Conservation (phyloP, 306 rosid species). For the Cicer judaicum region DNA sequence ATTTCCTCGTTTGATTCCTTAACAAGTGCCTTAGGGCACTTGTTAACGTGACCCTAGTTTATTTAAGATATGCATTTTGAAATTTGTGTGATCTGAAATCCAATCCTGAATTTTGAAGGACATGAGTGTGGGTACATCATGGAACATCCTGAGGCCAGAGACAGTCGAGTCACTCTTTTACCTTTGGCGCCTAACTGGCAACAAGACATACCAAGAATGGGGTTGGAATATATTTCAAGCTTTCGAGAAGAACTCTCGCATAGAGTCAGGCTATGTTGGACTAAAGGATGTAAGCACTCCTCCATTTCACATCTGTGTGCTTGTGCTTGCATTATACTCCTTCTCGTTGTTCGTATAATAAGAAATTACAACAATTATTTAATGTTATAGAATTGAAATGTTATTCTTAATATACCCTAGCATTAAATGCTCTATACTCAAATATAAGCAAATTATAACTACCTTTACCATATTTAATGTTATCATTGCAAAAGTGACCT, state of each 20-base stretch:
- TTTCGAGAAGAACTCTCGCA: slow-evolving; percentile 93
- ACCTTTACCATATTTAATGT: no score
- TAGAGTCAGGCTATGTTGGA: slow-evolving; percentile 94
- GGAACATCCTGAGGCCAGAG: slow-evolving; percentile 99
- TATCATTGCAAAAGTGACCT: no score
- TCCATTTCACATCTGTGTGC: slow-evolving; percentile 37
- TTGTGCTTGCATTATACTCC: slow-evolving; percentile 31
- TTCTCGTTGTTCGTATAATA: background rate
- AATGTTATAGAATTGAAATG: no score
- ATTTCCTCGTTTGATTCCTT: no score
- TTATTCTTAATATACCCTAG: no score
- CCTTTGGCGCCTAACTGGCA: slow-evolving; percentile 96
- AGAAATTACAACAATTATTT: no score
- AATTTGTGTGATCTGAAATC: slow-evolving; percentile 30
- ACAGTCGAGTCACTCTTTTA: slow-evolving; percentile 95
- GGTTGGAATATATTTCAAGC: slow-evolving; percentile 99
- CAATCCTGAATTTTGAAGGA: slow-evolving; percentile 58
- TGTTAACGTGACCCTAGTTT: slow-evolving; percentile 1
- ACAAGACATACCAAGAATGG: slow-evolving; percentile 98
- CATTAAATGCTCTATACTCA: no score
- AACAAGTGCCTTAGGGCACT: no score
- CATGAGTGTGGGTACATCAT: slow-evolving; percentile 94
- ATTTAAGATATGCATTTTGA: slow-evolving; percentile 28
- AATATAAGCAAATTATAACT: no score
- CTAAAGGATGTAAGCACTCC: slow-evolving; percentile 83